Conservation (phyloP, 2,329 filamentous ascomycete species). For the Lithohypha guttulata region DNA sequence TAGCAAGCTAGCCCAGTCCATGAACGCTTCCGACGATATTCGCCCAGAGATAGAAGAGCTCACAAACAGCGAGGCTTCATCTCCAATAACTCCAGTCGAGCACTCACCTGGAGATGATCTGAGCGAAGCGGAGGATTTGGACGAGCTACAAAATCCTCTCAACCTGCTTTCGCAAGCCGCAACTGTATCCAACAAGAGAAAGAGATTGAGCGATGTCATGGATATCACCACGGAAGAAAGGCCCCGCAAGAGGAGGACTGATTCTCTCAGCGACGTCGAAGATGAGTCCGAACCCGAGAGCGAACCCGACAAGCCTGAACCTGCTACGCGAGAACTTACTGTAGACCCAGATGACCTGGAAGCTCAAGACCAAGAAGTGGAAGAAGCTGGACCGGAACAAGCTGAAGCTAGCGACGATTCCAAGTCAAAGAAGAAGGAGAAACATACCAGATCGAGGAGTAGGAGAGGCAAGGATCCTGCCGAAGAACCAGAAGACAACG, state of each 20-base stretch:
- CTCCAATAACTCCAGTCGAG: conserved; percentile 18
- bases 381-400: conserved; percentile 33
- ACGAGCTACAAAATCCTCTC: conserved; percentile 9
- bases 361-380: conserved; percentile 38
- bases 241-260: conserved; percentile 28
- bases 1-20: conserved; percentile 58
- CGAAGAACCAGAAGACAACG: conserved; percentile 34
- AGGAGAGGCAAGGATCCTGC: conserved; percentile 29
- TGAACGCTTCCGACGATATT: conserved; percentile 16
- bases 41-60: conserved; percentile 25
- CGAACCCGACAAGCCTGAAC: conserved; percentile 21
- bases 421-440: conserved; percentile 36
- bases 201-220: conserved; percentile 19
- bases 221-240: conserved; percentile 21
- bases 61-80: conserved; percentile 26
- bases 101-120: conserved; percentile 19
- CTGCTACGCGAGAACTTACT: conserved; percentile 24
- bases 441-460: conserved; percentile 33
- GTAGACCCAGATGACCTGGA: conserved; percentile 24
- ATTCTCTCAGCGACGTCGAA: conserved; percentile 26
- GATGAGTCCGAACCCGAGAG: conserved; percentile 17
- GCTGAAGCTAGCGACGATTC: conserved; percentile 39
- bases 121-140: conserved; percentile 18
- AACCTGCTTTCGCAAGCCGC: conserved; percentile 5
- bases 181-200: conserved; percentile 26